Base-by-base conservation (phyloP, 2,329 filamentous ascomycete species). In the Gremmenia infestans region DNA sequence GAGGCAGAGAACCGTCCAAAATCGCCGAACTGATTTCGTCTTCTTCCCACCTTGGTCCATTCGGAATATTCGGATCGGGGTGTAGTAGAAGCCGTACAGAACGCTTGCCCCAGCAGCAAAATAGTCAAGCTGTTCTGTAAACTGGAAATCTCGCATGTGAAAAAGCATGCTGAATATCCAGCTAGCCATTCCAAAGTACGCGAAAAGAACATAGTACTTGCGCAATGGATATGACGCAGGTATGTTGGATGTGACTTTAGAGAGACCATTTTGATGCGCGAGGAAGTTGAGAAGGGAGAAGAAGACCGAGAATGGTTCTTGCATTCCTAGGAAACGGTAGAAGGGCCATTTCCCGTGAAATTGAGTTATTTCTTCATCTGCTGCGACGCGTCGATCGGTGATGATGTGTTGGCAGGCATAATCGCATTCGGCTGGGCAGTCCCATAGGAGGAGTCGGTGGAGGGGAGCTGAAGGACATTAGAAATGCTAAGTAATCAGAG, bases 261-360 rank as follows among this genome's bases (percentile, higher is more conserved):
- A 72, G 63, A 96, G 83, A 57, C 94, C 94, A 64, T 83, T 74
- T 69, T 84, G 82, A 76, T 99, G 94, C 14, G 92, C 93, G 64
- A 87, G 81, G 68, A 94, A 87, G 78, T 99, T 99, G 68, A 95
- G 82, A 51, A 96, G 79, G 62, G 89, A 96, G 79, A 97, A 99
- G 68, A 97, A 78, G 63, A 97, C 93, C 50, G 87, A 91, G 72
- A 92, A 91, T 57, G 93, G 91, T 76, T 99, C 94, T 75, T 99
- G 94, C 77, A 96, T 88, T 71, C 94, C 94, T 53, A 95, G 74
- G 68, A 97, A 81, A 63, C 94, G 89, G 72, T 86, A 79, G 75
- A 99, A 99, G 40, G 94, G 94, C 94, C 94, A 99, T 81, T 99
- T 99, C 35, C 94, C 94, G 76, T 99, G 91, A 78, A 92, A 99